Percentiles rank a stretch among this genome's conserved stretches.
Conservation (phyloP, 1,139 yeast species). For the Sugiyamaella xylanicola region DNA sequence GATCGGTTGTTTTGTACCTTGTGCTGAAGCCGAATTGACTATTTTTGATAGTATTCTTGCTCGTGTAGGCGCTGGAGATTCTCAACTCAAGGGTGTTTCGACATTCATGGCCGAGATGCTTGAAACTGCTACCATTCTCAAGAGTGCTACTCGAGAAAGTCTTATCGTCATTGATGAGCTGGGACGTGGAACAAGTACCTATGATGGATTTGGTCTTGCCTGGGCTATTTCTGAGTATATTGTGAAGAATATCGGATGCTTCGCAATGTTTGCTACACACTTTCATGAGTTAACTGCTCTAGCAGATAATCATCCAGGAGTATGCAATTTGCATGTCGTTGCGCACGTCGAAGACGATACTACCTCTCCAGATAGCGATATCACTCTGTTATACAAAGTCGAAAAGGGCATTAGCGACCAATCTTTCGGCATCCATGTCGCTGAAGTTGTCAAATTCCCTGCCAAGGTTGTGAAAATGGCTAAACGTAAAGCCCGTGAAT, state of each 20-base stretch:
- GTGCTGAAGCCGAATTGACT: constrained; percentile 69
- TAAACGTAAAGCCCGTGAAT: constrained; percentile 84
- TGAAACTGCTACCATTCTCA: constrained; percentile 89
- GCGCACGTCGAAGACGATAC: constrained; percentile 68
- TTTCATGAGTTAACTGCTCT: constrained; percentile 91
- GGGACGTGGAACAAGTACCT: constrained; percentile 96
- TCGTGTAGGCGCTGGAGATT: constrained; percentile 98
- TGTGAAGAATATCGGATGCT: constrained; percentile 68
- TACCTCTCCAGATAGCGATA: constrained; percentile 39
- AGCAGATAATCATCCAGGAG: constrained; percentile 61
- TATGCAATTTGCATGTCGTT: constrained; percentile 86
- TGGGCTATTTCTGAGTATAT: constrained; percentile 94
- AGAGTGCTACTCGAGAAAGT: constrained; percentile 81
- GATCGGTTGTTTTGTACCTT: constrained; percentile 89
- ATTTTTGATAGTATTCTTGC: constrained; percentile 90
- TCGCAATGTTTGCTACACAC: constrained; percentile 92
- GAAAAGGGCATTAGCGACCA: constrained; percentile 92
- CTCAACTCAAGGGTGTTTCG: constrained; percentile 93
- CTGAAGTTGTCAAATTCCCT: constrained; percentile 93
- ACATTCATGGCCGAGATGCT: constrained; percentile 98
- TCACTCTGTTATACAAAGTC: constrained; percentile 85
- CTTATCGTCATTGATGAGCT: constrained; percentile 90
- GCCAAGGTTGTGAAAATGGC: constrained; percentile 89
- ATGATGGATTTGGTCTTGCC: constrained; percentile 97
- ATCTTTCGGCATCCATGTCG: constrained; percentile 96